Evolutionary conservation across 352 stramenopile species (phyloP).

Genomic region (Phytophthora sp.): DNA sequence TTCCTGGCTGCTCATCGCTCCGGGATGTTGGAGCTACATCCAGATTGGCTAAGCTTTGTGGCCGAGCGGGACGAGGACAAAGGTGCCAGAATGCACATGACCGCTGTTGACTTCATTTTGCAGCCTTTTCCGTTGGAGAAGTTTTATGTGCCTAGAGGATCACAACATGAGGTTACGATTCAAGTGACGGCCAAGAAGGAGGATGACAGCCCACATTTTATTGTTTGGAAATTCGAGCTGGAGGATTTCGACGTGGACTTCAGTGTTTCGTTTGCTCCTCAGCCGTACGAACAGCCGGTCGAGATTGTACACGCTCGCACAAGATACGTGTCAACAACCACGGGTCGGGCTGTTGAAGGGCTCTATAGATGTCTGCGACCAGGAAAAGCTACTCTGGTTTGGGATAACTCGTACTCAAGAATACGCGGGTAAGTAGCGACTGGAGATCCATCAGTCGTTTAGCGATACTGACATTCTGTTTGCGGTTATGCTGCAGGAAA

Average conservation of each 20-base stretch:
- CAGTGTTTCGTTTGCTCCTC: conserved; percentile 58
- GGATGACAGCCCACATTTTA: conserved; percentile 43
- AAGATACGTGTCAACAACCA: conserved; percentile 57
- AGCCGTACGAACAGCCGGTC: conserved; percentile 46
- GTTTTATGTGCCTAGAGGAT: conserved; percentile 50
- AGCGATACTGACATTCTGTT: background rate
- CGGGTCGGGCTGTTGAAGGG: conserved; percentile 64
- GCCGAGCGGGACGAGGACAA: conserved; percentile 51
- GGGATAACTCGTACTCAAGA: conserved; percentile 87
- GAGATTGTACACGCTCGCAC: conserved; percentile 72
- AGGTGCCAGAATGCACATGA: conserved; percentile 70
- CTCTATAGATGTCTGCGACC: conserved; percentile 64
- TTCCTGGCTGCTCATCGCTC: conserved; percentile 45
- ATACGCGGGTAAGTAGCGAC: conserved; percentile 54
- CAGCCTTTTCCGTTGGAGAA: conserved; percentile 82
- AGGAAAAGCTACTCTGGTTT: conserved; percentile 66
- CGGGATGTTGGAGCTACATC: conserved; percentile 35
- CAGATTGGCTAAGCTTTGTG: conserved; percentile 67
- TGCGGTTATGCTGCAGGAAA: conserved; percentile 43
- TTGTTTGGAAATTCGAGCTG: conserved; percentile 87
- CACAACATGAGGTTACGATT: conserved; percentile 53
- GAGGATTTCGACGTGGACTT: conserved; percentile 87
- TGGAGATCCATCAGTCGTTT: background rate
- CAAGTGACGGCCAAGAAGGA: conserved; percentile 48
- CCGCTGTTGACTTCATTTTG: conserved; percentile 83